Evolutionary conservation across 139 green algal genomes (phyloP).

Genomic region (Diplosphaera chodatii): DNA sequence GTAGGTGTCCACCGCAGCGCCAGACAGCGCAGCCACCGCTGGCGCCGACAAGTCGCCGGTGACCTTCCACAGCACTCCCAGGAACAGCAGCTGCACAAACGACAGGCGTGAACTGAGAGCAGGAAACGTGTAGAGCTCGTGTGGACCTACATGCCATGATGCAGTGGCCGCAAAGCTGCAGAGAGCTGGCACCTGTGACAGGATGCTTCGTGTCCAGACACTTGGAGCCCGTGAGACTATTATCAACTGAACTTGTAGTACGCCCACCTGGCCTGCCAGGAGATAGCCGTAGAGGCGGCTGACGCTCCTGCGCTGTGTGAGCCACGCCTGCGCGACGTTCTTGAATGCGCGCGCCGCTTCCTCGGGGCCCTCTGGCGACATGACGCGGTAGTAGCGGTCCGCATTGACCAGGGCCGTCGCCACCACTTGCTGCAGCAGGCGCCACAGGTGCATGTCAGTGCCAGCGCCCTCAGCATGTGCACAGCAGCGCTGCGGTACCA

Average conservation of each 20-base stretch:
- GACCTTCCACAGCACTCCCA: neutral
- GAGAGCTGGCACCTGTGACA: too few relatives aligned
- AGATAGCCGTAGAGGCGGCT: neutral
- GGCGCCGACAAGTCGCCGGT: neutral
- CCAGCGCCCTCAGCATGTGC: too few relatives aligned
- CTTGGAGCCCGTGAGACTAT: too few relatives aligned
- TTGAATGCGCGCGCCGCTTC: neutral
- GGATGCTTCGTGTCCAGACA: too few relatives aligned
- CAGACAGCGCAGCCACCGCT: neutral
- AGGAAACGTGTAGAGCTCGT: too few relatives aligned
- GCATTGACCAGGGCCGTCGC: neutral
- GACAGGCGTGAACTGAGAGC: too few relatives aligned
- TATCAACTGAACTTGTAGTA: too few relatives aligned
- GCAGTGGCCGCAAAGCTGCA: too few relatives aligned
- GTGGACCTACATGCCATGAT: too few relatives aligned
- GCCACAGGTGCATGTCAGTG: neutral
- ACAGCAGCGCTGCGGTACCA: too few relatives aligned
- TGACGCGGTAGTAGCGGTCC: neutral
- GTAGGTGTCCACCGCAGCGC: neutral
- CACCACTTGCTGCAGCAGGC: neutral
- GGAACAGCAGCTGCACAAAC: neutral
- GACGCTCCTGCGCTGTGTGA: neutral
- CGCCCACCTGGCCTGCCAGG: neutral
- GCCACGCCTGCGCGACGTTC: neutral
- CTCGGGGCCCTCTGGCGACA: neutral